Evolutionary conservation across 345 rosid genomes (phyloP).

Genomic region (Lumnitzera littorea): DNA sequence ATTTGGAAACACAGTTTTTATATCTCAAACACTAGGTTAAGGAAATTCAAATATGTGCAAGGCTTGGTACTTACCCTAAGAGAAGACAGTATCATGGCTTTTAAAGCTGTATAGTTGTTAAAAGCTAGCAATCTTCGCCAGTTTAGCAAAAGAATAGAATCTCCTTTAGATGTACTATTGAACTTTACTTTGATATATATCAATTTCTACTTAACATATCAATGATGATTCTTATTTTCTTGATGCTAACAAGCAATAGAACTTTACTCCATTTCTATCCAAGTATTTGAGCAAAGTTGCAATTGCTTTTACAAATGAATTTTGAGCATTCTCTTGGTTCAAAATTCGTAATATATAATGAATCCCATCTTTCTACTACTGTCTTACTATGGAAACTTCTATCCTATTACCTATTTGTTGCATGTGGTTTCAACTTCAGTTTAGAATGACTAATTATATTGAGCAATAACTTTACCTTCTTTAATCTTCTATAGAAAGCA

Average conservation of each 20-base stretch:
- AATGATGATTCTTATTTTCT: constrained; percentile 11
- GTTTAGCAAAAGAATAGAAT: constrained; percentile 76
- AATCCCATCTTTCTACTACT: background rate
- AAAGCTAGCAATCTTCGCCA: constrained; percentile 83
- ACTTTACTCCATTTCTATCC: constrained; percentile 79
- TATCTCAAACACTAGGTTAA: constrained; percentile 35
- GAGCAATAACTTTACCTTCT: too few species aligned
- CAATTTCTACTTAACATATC: background rate
- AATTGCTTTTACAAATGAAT: background rate
- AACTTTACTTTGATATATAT: background rate
- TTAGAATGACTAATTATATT: too few species aligned
- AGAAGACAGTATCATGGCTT: constrained; percentile 86
- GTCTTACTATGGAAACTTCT: background rate
- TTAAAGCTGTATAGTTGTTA: constrained; percentile 82
- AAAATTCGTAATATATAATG: background rate
- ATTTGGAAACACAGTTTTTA: too few species aligned
- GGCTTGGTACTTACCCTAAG: constrained; percentile 93
- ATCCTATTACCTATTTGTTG: background rate
- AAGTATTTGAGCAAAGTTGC: constrained; percentile 42
- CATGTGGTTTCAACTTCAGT: too few species aligned
- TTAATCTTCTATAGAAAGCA: constrained; percentile 58
- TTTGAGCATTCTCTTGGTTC: background rate
- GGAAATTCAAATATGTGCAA: constrained; percentile 56
- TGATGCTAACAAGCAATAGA: constrained; percentile 87
- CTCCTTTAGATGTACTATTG: constrained; percentile 1